Base-by-base conservation (phyloP, 495 filamentous ascomycete genomes). In the Hyaloscypha variabilis region DNA sequence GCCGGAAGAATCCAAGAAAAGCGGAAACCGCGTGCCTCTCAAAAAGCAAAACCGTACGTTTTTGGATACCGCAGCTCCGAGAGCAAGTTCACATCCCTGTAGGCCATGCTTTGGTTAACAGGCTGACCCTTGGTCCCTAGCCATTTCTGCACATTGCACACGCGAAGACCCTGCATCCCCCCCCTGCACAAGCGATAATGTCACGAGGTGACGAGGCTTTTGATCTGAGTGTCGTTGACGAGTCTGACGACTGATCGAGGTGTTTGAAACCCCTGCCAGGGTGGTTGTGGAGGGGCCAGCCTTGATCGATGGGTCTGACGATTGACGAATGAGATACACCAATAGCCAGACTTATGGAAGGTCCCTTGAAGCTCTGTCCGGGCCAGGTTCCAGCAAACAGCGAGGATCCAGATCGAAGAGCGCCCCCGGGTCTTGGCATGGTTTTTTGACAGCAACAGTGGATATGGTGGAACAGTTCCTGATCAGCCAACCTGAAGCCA, bases 1-100 rank as follows among this genome's bases (percentile, higher is more conserved):
- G 59, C 53, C 57, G 42, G 49, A 17, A 65, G 14, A 58, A 30
- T 17, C 60, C 42, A 63, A n/a, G 66, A 54, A n/a, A 55, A 14
- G 55, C 66, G 60, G 42, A 63, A 62, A 63, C 60, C 60, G 66
- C 60, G 66, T 56, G 62, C 51, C 56, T 65, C 56, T 36, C 6
- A 57, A 61, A 58, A 60, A 46, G 39, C 25, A 61, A 61, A 62
- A 61, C 39, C 36, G 51, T 30, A 58, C 62, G 51, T 58, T 52
- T 55, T 58, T 34, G 34, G 24, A 24, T 30, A 54, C 25, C 51
- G 51, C 26, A 59, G 30, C 28, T 3, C 57, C 25, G 34, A 17
- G 25, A 29, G n/a, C 59, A 54, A 42, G 49, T 49, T 21, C 14
- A 34, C 29, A n/a, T n/a, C 46, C 50, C 60, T 53, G 29, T n/a